Conservation (phyloP, 257 asterid species). For the Petrea volubilis region DNA sequence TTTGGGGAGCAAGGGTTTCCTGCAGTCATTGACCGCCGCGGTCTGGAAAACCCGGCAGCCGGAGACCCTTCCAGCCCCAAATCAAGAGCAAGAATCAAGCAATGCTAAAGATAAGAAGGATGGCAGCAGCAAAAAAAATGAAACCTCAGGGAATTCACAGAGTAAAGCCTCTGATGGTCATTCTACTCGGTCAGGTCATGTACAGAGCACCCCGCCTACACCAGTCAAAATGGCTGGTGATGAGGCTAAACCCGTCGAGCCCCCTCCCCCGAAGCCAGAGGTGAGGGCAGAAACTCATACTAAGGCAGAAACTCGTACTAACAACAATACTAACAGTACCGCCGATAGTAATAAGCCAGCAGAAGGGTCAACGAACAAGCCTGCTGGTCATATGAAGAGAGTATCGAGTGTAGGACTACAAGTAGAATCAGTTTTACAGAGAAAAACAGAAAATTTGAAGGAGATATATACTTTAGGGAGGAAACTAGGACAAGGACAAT, state of each 20-base stretch:
- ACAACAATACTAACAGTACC: not conserved
- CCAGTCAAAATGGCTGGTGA: slow-evolving; percentile 38
- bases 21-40: slow-evolving; percentile 56
- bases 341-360: slow-evolving; percentile 21
- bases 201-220: slow-evolving; percentile 47
- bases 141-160: slow-evolving; percentile 18
- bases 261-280: slow-evolving; percentile 16
- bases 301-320: not conserved
- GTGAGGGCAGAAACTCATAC: slow-evolving; percentile 8
- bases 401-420: slow-evolving; percentile 40
- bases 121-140: not conserved
- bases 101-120: slow-evolving; percentile 23
- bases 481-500: slow-evolving; percentile 55
- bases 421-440: slow-evolving; percentile 44
- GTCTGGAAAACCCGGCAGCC: slow-evolving; percentile 52
- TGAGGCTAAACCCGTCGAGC: slow-evolving; percentile 26
- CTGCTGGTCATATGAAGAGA: slow-evolving; percentile 35
- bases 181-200: slow-evolving; percentile 20
- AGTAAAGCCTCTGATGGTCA: slow-evolving; percentile 19
- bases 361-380: slow-evolving; percentile 32
- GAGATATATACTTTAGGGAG: slow-evolving; percentile 36
- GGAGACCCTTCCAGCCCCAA: slow-evolving; percentile 36
- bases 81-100: slow-evolving; percentile 33
- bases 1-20: slow-evolving; percentile 57
- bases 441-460: slow-evolving; percentile 42